These are phyloP conservation scores for Parathielavia appendiculata DNA, from an alignment of 495 filamentous ascomycete genomes.

Conservation along the genomic window DNA sequence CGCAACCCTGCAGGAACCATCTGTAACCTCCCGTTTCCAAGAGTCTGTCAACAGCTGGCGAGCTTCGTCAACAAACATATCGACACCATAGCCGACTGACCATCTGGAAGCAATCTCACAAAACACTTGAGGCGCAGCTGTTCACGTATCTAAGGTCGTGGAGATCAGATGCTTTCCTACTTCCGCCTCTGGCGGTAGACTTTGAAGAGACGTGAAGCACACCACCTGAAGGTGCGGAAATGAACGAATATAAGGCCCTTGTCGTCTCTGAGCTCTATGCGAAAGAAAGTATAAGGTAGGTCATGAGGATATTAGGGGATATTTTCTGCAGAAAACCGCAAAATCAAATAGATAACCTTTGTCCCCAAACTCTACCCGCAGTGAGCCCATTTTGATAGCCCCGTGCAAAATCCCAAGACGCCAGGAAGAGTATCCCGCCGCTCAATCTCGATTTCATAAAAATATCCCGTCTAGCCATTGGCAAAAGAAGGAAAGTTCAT, in stretches of 20 bases:
- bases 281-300: slow-evolving; percentile 13
- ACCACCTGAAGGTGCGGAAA: slow-evolving; percentile 32
- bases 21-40: not conserved
- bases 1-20: slow-evolving; percentile 11
- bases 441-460: slow-evolving; percentile 29
- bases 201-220: slow-evolving; percentile 38
- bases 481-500: slow-evolving; percentile 22
- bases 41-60: too few relatives aligned
- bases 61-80: not conserved
- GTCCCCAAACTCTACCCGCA: slow-evolving; percentile 31
- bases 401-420: slow-evolving; percentile 33
- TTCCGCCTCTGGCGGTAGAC: slow-evolving; percentile 18
- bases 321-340: slow-evolving; percentile 29
- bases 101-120: not conserved
- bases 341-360: slow-evolving; percentile 24
- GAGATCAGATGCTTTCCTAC: slow-evolving; percentile 29
- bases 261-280: not conserved
- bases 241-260: slow-evolving; percentile 29
- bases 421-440: slow-evolving; percentile 32
- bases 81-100: too few relatives aligned
- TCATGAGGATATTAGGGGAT: slow-evolving; percentile 35
- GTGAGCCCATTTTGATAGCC: slow-evolving; percentile 22
- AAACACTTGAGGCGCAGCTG: not conserved
- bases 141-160: not conserved
- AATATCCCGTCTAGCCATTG: slow-evolving; percentile 28